Evolutionary conservation across 352 stramenopile genomes (phyloP), one percentile per base, ranked within the genome.

Genomic region (Pythium sp.): DNA sequence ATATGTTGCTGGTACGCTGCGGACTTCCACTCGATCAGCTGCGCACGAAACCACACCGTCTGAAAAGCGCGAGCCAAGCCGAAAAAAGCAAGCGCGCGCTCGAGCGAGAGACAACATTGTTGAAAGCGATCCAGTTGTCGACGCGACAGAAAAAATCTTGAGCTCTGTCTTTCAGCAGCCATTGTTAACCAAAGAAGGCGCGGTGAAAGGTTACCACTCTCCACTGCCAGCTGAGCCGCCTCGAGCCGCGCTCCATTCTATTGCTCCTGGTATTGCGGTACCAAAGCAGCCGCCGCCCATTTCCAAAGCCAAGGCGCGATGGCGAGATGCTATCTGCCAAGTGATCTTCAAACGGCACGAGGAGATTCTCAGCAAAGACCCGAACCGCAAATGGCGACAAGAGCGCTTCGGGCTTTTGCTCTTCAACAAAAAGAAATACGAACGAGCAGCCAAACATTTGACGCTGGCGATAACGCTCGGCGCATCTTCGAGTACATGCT

Each of bases 311-410:
- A 43, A 65, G 20, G 28, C 24, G 6, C 82, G 68, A 43, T 89
- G 84, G 81, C 70, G 64, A n/a, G 63, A 80, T 22, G 75, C 64
- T 4, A 75, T 82, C 28, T 65, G 84, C n/a, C 69, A 68, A 5
- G 54, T 92, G 49, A 56, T 91, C 34, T 86, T 89, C 32, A 58
- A 81, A 24, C 82, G 76, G 0, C 84, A 94, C 55, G 72, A 88
- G 41, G 71, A 86, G 32, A 84, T 91, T 47, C 62, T 92, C 12
- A 55, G 59, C 22, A 90, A 86, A 54, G 78, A 91, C 24, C 71
- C 78, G 5, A 81, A 84, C 20, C 78, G 84, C 15, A 77, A 75
- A 59, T 92, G 82, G 86, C 70, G 84, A 14, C 86, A 94, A 38
- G 82, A 92, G 55, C 76, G 84, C 9, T 84, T 92, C 47, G 82